Conservation (phyloP, 352 stramenopile genomes). For the Plasmopara halstedii region DNA sequence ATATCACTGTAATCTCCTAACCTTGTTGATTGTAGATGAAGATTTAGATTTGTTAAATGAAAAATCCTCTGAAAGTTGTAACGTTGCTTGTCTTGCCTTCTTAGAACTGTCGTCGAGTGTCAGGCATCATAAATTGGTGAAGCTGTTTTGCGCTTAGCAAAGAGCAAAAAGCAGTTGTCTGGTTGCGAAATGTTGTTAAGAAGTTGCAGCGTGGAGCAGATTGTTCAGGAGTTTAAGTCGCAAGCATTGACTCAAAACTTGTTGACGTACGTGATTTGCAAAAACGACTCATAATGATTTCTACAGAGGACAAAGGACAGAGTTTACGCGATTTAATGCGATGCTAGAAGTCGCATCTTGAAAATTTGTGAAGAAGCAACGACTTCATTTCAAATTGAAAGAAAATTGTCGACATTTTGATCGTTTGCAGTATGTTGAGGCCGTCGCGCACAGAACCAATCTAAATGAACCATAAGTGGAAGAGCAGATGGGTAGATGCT, state of each 20-base stretch:
- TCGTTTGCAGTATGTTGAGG: slow-evolving; percentile 48
- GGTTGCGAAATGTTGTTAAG: slow-evolving; percentile 71
- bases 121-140: slow-evolving; percentile 22
- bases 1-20: background rate
- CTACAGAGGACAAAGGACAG: too few species aligned
- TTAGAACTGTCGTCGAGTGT: slow-evolving; percentile 16
- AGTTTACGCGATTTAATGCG: slow-evolving; percentile 53
- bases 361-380: slow-evolving; percentile 59
- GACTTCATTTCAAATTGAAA: slow-evolving; percentile 63
- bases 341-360: slow-evolving; percentile 46
- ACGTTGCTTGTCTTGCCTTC: slow-evolving; percentile 4
- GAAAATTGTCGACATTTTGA: slow-evolving; percentile 59
- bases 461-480: too few species aligned
- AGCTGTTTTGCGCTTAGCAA: slow-evolving; percentile 48
- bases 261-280: slow-evolving; percentile 49
- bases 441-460: too few species aligned
- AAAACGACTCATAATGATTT: slow-evolving; percentile 56
- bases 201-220: slow-evolving; percentile 66
- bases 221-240: slow-evolving; percentile 70
- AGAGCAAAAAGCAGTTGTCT: slow-evolving; percentile 72
- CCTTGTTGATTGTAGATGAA: background rate
- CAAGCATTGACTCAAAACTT: slow-evolving; percentile 61
- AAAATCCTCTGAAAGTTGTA: background rate
- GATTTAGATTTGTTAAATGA: background rate
- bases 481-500: slow-evolving; percentile 35